Percentiles rank a stretch among this genome's conserved stretches.
Conservation (phyloP, 345 rosid species). For the Psidium guajava region DNA sequence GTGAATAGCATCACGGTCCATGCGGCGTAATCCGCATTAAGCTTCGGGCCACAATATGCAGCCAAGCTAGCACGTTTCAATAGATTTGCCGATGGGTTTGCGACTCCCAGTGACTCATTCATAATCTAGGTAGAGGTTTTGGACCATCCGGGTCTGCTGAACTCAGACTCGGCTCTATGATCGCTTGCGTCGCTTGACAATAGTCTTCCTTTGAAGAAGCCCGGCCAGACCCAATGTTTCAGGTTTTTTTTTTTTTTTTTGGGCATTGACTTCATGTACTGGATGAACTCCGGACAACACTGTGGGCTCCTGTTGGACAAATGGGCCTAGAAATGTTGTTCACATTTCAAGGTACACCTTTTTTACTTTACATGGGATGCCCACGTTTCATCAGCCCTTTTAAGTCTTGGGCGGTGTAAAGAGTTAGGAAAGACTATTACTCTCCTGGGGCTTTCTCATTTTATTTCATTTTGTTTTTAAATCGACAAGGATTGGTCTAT, state of each 20-base stretch:
- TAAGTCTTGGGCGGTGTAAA: neutral
- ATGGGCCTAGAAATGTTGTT: neutral
- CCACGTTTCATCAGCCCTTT: neutral
- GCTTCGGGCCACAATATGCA: neutral
- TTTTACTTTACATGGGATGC: neutral
- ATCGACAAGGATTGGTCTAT: neutral
- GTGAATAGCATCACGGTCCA: neutral
- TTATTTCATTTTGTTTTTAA: neutral
- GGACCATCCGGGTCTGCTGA: neutral
- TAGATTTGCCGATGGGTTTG: neutral
- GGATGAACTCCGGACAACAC: neutral
- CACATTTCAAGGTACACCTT: neutral
- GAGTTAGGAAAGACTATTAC: neutral
- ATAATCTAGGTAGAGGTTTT: neutral
- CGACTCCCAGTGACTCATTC: neutral
- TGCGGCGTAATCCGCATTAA: neutral
- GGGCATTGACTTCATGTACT: neutral
- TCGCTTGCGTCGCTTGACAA: neutral
- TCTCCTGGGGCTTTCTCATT: neutral
- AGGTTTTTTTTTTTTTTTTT: neutral
- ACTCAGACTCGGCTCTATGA: neutral
- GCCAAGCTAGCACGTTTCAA: neutral
- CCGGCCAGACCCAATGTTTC: neutral
- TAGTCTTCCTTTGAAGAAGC: neutral
- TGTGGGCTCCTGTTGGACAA: neutral